Evolutionary conservation across 768 basidiomycete species (phyloP).

Genomic region (Scleroderma bovista): DNA sequence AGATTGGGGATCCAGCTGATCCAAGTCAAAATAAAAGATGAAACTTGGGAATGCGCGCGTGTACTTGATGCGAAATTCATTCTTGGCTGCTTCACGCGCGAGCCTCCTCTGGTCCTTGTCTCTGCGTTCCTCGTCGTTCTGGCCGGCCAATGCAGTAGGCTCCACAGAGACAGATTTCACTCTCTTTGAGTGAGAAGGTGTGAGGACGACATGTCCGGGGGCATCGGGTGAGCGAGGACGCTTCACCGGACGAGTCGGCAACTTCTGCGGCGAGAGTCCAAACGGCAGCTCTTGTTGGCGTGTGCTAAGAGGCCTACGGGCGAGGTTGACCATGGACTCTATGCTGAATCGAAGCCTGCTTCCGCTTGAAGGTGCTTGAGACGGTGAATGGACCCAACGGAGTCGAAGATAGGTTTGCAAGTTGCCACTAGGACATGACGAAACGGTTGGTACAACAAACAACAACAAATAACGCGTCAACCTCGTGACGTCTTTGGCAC

Average conservation of each 20-base stretch:
- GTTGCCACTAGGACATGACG: too few relatives aligned
- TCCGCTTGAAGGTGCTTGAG: too few relatives aligned
- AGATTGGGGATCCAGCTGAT: constrained; percentile 35
- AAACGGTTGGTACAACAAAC: neutral
- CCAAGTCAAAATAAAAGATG: constrained; percentile 81
- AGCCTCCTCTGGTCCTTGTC: constrained; percentile 43
- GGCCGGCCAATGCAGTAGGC: constrained; percentile 12
- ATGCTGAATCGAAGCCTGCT: too few relatives aligned
- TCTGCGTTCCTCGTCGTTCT: constrained; percentile 35
- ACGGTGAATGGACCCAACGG: too few relatives aligned
- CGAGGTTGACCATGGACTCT: constrained; percentile 2
- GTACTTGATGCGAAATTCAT: constrained; percentile 82
- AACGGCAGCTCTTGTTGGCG: constrained; percentile 34
- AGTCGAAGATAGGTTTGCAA: too few relatives aligned
- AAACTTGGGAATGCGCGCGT: constrained; percentile 77
- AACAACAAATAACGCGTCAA: neutral
- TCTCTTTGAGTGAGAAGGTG: constrained; percentile 37
- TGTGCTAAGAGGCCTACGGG: constrained; percentile 43
- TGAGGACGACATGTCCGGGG: constrained; percentile 22
- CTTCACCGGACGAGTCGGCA: constrained; percentile 34
- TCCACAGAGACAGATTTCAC: constrained; percentile 31
- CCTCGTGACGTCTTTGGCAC: too few relatives aligned
- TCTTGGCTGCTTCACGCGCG: constrained; percentile 51
- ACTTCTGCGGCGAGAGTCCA: constrained; percentile 30
- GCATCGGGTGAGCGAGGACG: constrained; percentile 50